Conservation (phyloP, 495 filamentous ascomycete species). For the Xylaria nigripes region DNA sequence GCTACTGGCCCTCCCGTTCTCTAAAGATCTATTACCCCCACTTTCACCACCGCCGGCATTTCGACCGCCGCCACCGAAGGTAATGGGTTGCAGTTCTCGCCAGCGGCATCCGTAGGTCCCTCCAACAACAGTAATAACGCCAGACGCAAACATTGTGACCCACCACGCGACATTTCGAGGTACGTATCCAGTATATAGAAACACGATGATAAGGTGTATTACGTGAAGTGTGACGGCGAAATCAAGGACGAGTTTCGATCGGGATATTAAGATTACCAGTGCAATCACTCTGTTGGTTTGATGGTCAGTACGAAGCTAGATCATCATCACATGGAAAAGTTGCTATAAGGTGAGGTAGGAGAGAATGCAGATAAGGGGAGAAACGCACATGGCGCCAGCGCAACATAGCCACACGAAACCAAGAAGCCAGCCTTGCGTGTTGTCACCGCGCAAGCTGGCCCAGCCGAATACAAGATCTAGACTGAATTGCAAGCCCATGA, state of each 20-base stretch:
- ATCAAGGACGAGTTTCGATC: constrained; percentile 86
- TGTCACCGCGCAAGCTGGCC: constrained; percentile 78
- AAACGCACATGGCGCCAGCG: constrained; percentile 64
- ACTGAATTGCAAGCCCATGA: constrained; percentile 65
- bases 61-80: constrained; percentile 56
- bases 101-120: constrained; percentile 89
- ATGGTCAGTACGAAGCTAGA: constrained; percentile 5
- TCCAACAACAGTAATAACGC: constrained; percentile 57
- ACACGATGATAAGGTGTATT: constrained; percentile 71
- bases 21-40: constrained; percentile 10
- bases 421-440: constrained; percentile 83
- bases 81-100: constrained; percentile 80
- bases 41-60: constrained; percentile 7
- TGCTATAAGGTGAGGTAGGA: background rate
- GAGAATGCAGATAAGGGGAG: background rate
- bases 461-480: constrained; percentile 70
- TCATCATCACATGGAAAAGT: background rate
- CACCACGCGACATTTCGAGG: constrained; percentile 82
- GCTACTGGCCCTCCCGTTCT: constrained; percentile 11
- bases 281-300: constrained; percentile 54
- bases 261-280: constrained; percentile 70
- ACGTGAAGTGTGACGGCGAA: constrained; percentile 86
- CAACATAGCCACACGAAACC: constrained; percentile 81
- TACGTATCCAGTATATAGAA: constrained; percentile 63
- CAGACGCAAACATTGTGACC: constrained; percentile 63